phyloP scores from a whole-genome alignment of 352 stramenopile genomes.

The Globisporangium middletonii region DNA sequence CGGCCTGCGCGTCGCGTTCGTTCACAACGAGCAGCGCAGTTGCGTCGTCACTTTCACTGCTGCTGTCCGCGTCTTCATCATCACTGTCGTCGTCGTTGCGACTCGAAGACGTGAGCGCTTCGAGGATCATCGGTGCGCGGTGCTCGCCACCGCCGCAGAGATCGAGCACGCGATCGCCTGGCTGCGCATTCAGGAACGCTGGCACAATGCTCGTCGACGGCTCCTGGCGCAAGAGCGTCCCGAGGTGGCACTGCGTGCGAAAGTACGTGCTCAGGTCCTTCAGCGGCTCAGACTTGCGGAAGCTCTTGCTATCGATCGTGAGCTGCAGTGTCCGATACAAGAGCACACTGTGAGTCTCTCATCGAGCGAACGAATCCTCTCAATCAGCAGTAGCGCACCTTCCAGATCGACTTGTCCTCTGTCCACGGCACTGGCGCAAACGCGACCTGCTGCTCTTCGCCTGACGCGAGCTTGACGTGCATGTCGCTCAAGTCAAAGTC shows the following conservation, averaged over 20 bases:
- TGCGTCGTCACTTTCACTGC: background rate
- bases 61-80: too few relatives aligned
- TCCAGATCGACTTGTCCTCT: conserved; percentile 63
- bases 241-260: conserved; percentile 79
- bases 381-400: conserved; percentile 19
- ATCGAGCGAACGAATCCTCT: too few relatives aligned
- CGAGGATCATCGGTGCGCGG: conserved; percentile 49
- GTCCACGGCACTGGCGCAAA: conserved; percentile 68
- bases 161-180: conserved; percentile 71
- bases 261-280: conserved; percentile 91
- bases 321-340: conserved; percentile 14
- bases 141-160: conserved; percentile 66
- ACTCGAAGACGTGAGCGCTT: conserved; percentile 11
- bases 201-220: conserved; percentile 94
- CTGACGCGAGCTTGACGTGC: conserved; percentile 48
- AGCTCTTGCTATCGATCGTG: conserved; percentile 62
- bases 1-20: conserved; percentile 49
- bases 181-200: conserved; percentile 88
- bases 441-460: conserved; percentile 44
- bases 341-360: background rate
- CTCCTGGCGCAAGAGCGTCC: conserved; percentile 93
- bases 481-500: conserved; percentile 62
- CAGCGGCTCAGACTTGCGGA: conserved; percentile 87
- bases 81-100: too few relatives aligned
- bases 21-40: conserved; percentile 56